Percentiles rank a stretch among this genome's conserved stretches.
phyloP scores from a whole-genome alignment of 768 basidiomycete species.

The Phallus indusiatus region DNA sequence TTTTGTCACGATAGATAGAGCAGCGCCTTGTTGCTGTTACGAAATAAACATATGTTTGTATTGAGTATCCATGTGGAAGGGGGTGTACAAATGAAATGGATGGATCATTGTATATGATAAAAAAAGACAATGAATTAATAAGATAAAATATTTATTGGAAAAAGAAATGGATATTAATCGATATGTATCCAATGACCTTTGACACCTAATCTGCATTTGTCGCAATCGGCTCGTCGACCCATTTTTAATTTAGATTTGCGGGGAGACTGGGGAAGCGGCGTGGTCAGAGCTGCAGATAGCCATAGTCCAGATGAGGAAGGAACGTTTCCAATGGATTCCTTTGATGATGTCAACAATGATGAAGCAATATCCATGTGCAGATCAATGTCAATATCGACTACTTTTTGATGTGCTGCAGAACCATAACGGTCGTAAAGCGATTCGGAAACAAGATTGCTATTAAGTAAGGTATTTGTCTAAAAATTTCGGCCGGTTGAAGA shows the following conservation, averaged over 20 bases:
- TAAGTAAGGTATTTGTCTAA: not conserved
- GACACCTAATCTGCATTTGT: slow-evolving; percentile 53
- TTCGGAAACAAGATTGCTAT: not conserved
- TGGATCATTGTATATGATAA: not conserved
- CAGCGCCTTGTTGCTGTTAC: not conserved
- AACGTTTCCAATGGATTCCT: slow-evolving; percentile 17
- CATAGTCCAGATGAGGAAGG: slow-evolving; percentile 21
- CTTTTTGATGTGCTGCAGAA: no score
- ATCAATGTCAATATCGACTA: not conserved
- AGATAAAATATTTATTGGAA: not conserved
- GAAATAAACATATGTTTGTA: not conserved
- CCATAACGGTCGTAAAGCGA: not conserved
- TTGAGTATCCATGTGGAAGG: not conserved
- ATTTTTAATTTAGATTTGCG: slow-evolving; percentile 47
- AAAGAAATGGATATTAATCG: slow-evolving; percentile 23
- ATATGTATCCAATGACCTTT: slow-evolving; percentile 70
- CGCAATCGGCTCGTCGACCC: slow-evolving; percentile 62
- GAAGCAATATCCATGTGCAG: slow-evolving; percentile 14
- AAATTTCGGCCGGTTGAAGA: not conserved
- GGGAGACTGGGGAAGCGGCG: slow-evolving; percentile 15
- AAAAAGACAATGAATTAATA: not conserved
- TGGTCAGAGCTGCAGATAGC: slow-evolving; percentile 21
- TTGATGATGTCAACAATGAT: slow-evolving; percentile 15
- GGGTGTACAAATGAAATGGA: not conserved
- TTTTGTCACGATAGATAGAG: no score